These are phyloP conservation scores for Hyphopichia wangnamkhiaoensis DNA, from an alignment of 1,139 yeast species.

Conservation along the genomic window DNA sequence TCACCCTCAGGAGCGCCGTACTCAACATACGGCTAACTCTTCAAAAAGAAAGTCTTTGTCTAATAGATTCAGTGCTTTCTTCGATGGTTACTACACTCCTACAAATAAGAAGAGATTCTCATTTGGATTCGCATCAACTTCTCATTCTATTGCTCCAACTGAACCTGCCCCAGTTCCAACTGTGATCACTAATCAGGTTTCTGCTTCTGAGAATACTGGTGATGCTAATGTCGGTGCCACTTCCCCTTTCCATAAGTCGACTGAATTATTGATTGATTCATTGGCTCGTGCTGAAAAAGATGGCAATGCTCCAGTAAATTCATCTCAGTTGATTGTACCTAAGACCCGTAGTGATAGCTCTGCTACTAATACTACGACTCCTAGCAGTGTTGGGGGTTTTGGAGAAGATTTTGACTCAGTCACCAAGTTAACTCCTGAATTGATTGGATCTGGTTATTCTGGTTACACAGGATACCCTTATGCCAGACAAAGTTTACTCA, in stretches of 20 bases:
- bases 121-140: not conserved
- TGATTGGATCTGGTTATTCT: not conserved
- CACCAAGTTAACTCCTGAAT: not conserved
- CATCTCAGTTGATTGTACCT: not conserved
- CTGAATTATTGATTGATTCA: conserved; percentile 1
- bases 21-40: conserved; percentile 1
- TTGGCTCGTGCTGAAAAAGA: not conserved
- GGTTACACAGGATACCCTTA: not conserved
- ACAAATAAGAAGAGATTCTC: conserved; percentile 3
- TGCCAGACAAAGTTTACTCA: not conserved
- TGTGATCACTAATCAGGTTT: not conserved
- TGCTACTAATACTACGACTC: not conserved
- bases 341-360: not conserved
- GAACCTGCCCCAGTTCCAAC: not conserved
- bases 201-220: no score
- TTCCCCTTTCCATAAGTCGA: conserved; percentile 3
- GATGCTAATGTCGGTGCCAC: not conserved
- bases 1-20: not conserved
- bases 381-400: not conserved
- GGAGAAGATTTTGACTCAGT: not conserved
- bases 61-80: conserved; percentile 9
- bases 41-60: conserved; percentile 11
- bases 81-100: conserved; percentile 10
- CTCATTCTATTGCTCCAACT: not conserved
- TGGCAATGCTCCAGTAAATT: not conserved